Conservation (phyloP, 2,329 filamentous ascomycete genomes). For the Alternaria brassicicola region DNA sequence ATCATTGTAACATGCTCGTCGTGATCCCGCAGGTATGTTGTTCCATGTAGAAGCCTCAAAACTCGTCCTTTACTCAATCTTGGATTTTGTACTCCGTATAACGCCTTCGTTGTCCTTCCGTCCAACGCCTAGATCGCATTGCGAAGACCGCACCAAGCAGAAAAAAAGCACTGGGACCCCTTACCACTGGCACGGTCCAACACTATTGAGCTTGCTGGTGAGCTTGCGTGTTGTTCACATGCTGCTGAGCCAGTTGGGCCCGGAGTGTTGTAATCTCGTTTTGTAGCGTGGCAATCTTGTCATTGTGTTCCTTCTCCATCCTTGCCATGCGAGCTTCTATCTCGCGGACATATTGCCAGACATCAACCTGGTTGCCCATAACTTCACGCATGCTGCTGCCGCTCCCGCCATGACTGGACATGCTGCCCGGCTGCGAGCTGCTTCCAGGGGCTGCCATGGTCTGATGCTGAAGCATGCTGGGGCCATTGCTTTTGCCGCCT, state of each 20-base stretch:
- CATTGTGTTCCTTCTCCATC: conserved; percentile 57
- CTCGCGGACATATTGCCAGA: conserved; percentile 75
- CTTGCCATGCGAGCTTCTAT: conserved; percentile 63
- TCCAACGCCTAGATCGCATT: not conserved
- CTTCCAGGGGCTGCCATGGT: conserved; percentile 44
- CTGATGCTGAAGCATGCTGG: conserved; percentile 52
- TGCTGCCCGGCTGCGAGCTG: conserved; percentile 57
- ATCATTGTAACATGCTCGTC: conserved; percentile 21
- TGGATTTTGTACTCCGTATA: conserved; percentile 17
- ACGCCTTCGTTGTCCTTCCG: conserved; percentile 5
- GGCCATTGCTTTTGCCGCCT: conserved; percentile 39
- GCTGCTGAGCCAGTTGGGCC: conserved; percentile 46
- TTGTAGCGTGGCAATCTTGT: conserved; percentile 52
- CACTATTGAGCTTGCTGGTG: conserved; percentile 23
- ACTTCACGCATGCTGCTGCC: conserved; percentile 70
- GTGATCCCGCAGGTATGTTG: conserved; percentile 17
- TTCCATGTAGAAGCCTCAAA: conserved; percentile 18
- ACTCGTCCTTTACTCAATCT: conserved; percentile 17
- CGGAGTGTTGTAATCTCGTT: conserved; percentile 52
- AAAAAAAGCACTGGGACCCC: not conserved
- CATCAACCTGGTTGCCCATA: conserved; percentile 62
- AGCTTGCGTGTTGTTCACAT: conserved; percentile 34
- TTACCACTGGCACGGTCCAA: not conserved
- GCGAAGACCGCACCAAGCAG: not conserved
- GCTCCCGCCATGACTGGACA: conserved; percentile 63